A percentile compares a stretch with the other conserved stretches of the same genome.
phyloP scores from a whole-genome alignment of 768 basidiomycete species.

The Podaxis sp. region DNA sequence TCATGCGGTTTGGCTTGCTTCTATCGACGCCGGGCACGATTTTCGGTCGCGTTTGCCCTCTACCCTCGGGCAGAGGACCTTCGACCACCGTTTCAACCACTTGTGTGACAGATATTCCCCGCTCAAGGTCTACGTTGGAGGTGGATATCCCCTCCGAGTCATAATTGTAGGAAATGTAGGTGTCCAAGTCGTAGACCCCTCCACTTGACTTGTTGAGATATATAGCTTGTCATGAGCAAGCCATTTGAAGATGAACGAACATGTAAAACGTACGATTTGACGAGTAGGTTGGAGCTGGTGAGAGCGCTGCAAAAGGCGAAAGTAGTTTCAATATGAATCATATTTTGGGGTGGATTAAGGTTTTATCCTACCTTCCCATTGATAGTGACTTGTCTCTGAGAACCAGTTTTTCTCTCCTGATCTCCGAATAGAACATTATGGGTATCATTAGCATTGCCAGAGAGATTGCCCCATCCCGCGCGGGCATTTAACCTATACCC shows the following conservation, averaged over 20 bases:
- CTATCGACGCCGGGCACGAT: background rate
- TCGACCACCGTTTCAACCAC: background rate
- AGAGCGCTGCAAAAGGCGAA: background rate
- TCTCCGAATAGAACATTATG: slow-evolving; percentile 7
- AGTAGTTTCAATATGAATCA: background rate
- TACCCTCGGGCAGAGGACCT: background rate
- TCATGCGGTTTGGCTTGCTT: background rate
- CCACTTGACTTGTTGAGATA: background rate
- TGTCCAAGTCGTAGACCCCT: background rate
- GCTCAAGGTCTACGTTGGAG: background rate
- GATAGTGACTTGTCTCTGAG: background rate
- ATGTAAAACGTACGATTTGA: background rate
- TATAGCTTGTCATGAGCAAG: background rate
- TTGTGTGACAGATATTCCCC: background rate
- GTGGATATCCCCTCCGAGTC: background rate
- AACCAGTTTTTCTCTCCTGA: background rate
- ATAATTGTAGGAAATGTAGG: background rate
- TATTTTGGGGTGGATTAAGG: background rate
- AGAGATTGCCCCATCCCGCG: slow-evolving; percentile 14
- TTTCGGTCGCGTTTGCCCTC: background rate
- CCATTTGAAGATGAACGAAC: background rate
- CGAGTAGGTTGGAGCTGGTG: background rate
- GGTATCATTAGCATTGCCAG: background rate
- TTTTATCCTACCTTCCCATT: background rate
- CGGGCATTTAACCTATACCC: slow-evolving; percentile 20